phyloP scores from a whole-genome alignment of 2,329 filamentous ascomycete species.

The Neoascochyta sp. region DNA sequence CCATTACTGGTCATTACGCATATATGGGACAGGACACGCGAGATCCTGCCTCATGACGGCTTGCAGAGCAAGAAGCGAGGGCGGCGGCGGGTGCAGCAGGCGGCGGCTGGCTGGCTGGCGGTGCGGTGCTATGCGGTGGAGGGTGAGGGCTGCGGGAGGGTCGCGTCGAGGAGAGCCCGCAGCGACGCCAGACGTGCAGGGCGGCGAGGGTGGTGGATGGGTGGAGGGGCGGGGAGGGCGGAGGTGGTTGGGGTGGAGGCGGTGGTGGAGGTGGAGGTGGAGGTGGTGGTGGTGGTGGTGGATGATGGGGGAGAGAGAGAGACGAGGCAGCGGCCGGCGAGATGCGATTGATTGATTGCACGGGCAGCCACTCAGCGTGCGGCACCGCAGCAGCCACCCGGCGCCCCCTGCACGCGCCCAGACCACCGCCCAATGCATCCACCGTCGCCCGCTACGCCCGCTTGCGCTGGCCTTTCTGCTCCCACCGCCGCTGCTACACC shows the following conservation, averaged over 20 bases:
- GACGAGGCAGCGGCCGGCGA: conserved; percentile 16
- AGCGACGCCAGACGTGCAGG: conserved; percentile 9
- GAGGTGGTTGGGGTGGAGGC: conserved; percentile 11
- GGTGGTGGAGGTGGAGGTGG: conserved; percentile 6
- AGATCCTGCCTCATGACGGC: conserved; percentile 41
- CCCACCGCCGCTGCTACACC: too few species aligned
- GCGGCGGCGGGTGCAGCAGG: conserved; percentile 9
- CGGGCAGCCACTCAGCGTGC: conserved; percentile 20
- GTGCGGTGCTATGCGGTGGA: conserved; percentile 4
- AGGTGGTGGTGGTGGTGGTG: conserved; percentile 7
- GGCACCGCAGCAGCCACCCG: conserved; percentile 5
- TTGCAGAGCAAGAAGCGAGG: conserved; percentile 26
- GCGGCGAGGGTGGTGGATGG: conserved; percentile 7
- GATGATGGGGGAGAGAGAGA: too few species aligned
- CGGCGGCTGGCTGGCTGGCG: conserved; percentile 6
- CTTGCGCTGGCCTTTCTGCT: too few species aligned
- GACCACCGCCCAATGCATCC: conserved; percentile 1
- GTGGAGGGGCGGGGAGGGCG: conserved; percentile 12
- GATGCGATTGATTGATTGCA: too few species aligned
- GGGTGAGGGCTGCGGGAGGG: neutral
- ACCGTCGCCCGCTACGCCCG: too few species aligned
- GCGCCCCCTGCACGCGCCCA: conserved; percentile 2
- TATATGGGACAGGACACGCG: conserved; percentile 35
- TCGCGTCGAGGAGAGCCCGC: conserved; percentile 2
- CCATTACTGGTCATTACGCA: conserved; percentile 43